These are phyloP conservation scores for Parascedosporium putredinis DNA, from an alignment of 2,329 filamentous ascomycete genomes.

Conservation along the genomic window DNA sequence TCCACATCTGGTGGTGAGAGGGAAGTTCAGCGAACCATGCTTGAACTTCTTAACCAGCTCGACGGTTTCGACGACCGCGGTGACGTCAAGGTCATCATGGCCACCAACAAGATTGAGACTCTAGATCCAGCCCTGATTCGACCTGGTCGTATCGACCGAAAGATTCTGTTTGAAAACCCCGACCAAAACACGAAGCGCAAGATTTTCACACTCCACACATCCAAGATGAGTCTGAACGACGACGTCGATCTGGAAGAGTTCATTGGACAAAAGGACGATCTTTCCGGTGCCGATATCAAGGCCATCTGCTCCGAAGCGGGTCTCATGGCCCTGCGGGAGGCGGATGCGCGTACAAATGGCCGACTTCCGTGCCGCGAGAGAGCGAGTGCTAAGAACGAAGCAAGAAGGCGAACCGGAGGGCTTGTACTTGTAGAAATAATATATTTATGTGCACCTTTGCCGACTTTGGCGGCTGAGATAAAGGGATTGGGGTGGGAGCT, in stretches of 20 bases:
- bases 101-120: conserved; percentile 99
- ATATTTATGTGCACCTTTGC: neutral
- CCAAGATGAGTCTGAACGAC: conserved; percentile 93
- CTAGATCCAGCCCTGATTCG: conserved; percentile 93
- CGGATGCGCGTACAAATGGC: conserved; percentile 99
- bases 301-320: conserved; percentile 97
- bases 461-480: neutral
- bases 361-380: conserved; percentile 85
- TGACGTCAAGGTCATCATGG: conserved; percentile 99
- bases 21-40: conserved; percentile 96
- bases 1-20: conserved; percentile 94
- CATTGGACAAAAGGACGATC: conserved; percentile 94
- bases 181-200: conserved; percentile 88
- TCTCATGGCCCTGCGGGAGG: conserved; percentile 83
- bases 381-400: conserved; percentile 96
- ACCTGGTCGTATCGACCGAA: conserved; percentile 94
- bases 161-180: conserved; percentile 67
- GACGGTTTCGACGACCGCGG: conserved; percentile 98
- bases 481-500: neutral
- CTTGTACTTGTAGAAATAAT: conserved; percentile 75
- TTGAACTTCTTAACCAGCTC: conserved; percentile 94
- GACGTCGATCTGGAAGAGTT: conserved; percentile 99
- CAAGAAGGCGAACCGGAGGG: conserved; percentile 97
- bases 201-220: conserved; percentile 96
- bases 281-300: conserved; percentile 96